Percentiles rank a stretch among this genome's conserved stretches.
Evolutionary conservation across 2,329 filamentous ascomycete genomes (phyloP).

Genomic region (Fusarium lateritium): DNA sequence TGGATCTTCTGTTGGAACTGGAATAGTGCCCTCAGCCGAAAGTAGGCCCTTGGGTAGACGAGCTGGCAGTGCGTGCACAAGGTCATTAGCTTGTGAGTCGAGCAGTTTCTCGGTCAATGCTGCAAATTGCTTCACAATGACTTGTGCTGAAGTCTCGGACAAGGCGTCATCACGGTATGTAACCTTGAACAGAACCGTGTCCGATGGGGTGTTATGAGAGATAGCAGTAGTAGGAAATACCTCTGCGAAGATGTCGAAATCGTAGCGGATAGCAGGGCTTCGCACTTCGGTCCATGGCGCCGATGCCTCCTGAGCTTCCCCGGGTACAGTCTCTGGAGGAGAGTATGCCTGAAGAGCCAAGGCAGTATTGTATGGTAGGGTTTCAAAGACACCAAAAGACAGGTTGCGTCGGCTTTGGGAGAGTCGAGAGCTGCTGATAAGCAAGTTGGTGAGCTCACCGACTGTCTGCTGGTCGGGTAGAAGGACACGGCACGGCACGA

Average conservation of each 20-base stretch:
- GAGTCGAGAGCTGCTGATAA: conserved; percentile 6
- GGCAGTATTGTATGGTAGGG: conserved; percentile 33
- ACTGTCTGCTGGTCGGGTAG: conserved; percentile 8
- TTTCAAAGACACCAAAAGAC: conserved; percentile 27
- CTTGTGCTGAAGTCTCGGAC: conserved; percentile 1
- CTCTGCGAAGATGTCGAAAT: conserved; percentile 32
- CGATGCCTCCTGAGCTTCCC: neutral
- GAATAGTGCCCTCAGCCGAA: conserved; percentile 17
- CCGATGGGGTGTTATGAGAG: neutral
- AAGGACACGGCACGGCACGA: conserved; percentile 20
- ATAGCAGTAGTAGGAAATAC: conserved; percentile 15
- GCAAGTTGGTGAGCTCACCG: neutral
- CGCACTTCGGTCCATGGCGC: conserved; percentile 11
- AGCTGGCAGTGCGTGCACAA: conserved; percentile 16
- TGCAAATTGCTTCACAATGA: conserved; percentile 19
- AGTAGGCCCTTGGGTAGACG: neutral
- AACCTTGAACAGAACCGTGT: conserved; percentile 19
- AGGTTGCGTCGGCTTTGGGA: conserved; percentile 12
- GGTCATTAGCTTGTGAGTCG: neutral
- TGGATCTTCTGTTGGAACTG: neutral
- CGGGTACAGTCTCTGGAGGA: neutral
- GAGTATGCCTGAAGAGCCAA: conserved; percentile 24
- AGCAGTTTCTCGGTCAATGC: conserved; percentile 2
- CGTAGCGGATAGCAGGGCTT: conserved; percentile 32
- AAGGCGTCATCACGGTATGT: conserved; percentile 25